Evolutionary conservation across 768 basidiomycete species (phyloP).

Genomic region (Punctularia strigosozonata): DNA sequence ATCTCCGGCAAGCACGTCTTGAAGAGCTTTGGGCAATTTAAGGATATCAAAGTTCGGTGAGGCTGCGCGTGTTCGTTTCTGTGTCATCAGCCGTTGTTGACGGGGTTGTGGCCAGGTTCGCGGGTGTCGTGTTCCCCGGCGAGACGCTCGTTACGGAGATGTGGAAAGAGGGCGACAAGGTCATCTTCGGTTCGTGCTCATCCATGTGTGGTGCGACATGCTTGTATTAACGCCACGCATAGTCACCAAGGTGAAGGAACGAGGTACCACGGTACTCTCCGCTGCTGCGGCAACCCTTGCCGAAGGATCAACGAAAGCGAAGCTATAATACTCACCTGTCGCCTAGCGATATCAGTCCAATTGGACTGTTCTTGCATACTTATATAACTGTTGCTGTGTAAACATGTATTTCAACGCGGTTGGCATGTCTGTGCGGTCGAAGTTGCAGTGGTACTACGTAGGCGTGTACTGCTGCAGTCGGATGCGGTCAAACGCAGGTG

Average conservation of each 20-base stretch:
- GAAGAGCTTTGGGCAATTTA: conserved; percentile 74
- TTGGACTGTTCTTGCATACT: no score
- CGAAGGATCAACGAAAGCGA: conserved; percentile 37
- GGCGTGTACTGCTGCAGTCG: no score
- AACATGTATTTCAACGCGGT: no score
- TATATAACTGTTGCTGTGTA: no score
- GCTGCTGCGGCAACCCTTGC: conserved; percentile 73
- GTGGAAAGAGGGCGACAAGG: conserved; percentile 93
- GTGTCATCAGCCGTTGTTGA: conserved; percentile 1
- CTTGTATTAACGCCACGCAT: conserved; percentile 1
- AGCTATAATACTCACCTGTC: conserved; percentile 46
- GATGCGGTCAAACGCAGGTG: no score
- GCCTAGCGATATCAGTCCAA: no score
- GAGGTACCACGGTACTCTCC: conserved; percentile 56
- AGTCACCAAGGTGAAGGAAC: conserved; percentile 88
- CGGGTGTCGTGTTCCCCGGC: conserved; percentile 87
- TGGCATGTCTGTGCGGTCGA: no score
- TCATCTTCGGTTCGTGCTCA: conserved; percentile 72
- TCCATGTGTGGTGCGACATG: not conserved
- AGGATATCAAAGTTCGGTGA: conserved; percentile 92
- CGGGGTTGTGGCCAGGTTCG: conserved; percentile 45
- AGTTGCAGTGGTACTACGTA: no score
- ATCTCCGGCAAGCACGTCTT: conserved; percentile 88
- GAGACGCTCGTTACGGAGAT: conserved; percentile 93
- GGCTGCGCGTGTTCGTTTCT: conserved; percentile 13